These are phyloP conservation scores for Rhizopogon vinicolor DNA, from an alignment of 768 basidiomycete genomes.

Conservation along the genomic window DNA sequence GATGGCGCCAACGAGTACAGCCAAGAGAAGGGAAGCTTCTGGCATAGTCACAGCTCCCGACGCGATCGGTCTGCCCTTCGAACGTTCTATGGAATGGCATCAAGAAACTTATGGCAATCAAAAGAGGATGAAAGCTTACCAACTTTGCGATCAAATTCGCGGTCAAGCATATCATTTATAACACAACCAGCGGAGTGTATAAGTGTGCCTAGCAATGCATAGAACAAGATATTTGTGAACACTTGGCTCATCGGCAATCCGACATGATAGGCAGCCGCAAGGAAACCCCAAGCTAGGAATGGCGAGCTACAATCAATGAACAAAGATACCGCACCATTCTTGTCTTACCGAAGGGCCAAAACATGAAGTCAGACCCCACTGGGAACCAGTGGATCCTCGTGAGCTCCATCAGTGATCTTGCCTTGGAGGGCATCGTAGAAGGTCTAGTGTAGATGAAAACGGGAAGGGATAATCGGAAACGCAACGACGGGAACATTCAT, in stretches of 20 bases:
- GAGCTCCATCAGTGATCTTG: neutral
- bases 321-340: neutral
- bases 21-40: constrained; percentile 35
- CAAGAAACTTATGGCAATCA: neutral
- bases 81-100: constrained; percentile 34
- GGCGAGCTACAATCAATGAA: neutral
- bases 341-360: neutral
- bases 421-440: neutral
- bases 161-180: constrained; percentile 53
- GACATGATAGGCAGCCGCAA: neutral
- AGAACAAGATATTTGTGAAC: neutral
- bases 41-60: constrained; percentile 44
- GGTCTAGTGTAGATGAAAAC: neutral
- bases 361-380: neutral
- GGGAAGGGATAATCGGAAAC: neutral
- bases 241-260: neutral
- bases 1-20: constrained; percentile 18
- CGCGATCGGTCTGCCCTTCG: constrained; percentile 42
- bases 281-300: neutral
- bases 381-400: neutral
- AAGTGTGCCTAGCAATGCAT: constrained; percentile 3
- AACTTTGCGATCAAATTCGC: constrained; percentile 47
- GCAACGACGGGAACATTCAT: neutral
- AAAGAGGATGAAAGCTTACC: constrained; percentile 29
- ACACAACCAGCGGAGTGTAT: constrained; percentile 49